Evolutionary conservation across 805 yeast genomes (phyloP).

Genomic region (Ogataea nonfermentans): DNA sequence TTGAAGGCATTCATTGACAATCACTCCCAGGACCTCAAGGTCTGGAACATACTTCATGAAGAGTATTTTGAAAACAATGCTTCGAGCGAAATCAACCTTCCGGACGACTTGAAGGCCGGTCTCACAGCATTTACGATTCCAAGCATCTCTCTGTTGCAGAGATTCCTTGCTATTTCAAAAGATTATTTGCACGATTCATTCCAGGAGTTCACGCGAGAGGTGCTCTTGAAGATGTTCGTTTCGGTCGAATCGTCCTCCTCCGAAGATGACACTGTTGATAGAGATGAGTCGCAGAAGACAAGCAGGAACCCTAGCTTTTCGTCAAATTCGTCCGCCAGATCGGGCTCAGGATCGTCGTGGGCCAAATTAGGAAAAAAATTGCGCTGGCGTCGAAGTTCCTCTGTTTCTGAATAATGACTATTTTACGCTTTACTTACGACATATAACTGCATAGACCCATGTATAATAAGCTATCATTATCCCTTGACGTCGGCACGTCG

Average conservation of each 20-base stretch:
- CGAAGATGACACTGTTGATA: slow-evolving; percentile 12
- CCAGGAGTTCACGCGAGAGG: slow-evolving; percentile 30
- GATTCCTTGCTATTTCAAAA: slow-evolving; percentile 23
- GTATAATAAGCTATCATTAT: too few relatives aligned
- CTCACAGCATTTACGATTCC: slow-evolving; percentile 24
- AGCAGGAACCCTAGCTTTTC: slow-evolving; percentile 14
- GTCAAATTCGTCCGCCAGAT: slow-evolving; percentile 6
- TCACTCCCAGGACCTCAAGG: slow-evolving; percentile 14
- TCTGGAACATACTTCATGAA: slow-evolving; percentile 29
- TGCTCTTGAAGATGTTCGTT: slow-evolving; percentile 10
- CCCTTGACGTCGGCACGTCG: too few relatives aligned
- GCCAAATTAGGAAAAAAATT: slow-evolving; percentile 9
- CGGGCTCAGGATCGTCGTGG: slow-evolving; percentile 9
- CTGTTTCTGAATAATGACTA: slow-evolving; percentile 3
- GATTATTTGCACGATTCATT: slow-evolving; percentile 31
- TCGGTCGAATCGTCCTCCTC: slow-evolving; percentile 12
- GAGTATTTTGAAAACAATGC: slow-evolving; percentile 29
- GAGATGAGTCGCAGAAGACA: slow-evolving; percentile 3
- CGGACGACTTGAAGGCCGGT: slow-evolving; percentile 25
- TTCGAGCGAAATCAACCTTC: slow-evolving; percentile 34
- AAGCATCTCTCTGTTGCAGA: slow-evolving; percentile 12
- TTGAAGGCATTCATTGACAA: slow-evolving; percentile 21
- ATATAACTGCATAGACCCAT: too few relatives aligned
- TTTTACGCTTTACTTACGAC: too few relatives aligned
- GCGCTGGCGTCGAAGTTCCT: slow-evolving; percentile 10